Evolutionary conservation across 345 rosid genomes (phyloP).

Genomic region (Adansonia digitata): DNA sequence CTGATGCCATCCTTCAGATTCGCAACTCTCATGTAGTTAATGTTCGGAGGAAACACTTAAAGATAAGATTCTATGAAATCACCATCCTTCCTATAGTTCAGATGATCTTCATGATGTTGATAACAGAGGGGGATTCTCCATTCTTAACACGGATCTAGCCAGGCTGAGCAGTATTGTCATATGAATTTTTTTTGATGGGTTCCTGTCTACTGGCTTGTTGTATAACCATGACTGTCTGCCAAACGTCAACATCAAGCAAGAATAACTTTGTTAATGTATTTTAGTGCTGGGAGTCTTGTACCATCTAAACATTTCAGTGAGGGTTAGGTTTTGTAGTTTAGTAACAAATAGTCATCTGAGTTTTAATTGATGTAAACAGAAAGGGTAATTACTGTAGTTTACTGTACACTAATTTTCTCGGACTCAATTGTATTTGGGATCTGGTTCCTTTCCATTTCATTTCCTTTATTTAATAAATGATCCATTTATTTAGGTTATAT

Average conservation of each 20-base stretch:
- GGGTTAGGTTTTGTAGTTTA: not conserved
- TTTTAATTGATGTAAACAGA: not conserved
- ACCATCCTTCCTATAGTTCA: not conserved
- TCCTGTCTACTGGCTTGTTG: not conserved
- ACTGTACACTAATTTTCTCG: not conserved
- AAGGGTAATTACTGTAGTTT: not conserved
- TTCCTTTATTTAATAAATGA: not conserved
- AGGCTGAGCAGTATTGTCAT: not conserved
- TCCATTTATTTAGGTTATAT: not conserved
- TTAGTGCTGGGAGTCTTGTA: not conserved
- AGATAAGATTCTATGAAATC: not conserved
- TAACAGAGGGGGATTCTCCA: not conserved
- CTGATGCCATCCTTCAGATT: not conserved
- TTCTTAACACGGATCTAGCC: not conserved
- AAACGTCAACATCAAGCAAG: not conserved
- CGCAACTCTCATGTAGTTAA: not conserved
- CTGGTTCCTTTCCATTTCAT: not conserved
- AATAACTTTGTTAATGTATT: not conserved
- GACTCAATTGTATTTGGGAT: not conserved
- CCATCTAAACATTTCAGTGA: no score
- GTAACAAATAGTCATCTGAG: slow-evolving; percentile 13
- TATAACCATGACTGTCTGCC: not conserved
- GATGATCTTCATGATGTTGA: not conserved
- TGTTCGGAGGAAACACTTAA: not conserved
- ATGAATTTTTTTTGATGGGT: not conserved